Evolutionary conservation across 1,284 basidiomycete species (phyloP), one percentile per base, ranked within the genome.

Genomic region (Phellopilus nigrolimitatus): DNA sequence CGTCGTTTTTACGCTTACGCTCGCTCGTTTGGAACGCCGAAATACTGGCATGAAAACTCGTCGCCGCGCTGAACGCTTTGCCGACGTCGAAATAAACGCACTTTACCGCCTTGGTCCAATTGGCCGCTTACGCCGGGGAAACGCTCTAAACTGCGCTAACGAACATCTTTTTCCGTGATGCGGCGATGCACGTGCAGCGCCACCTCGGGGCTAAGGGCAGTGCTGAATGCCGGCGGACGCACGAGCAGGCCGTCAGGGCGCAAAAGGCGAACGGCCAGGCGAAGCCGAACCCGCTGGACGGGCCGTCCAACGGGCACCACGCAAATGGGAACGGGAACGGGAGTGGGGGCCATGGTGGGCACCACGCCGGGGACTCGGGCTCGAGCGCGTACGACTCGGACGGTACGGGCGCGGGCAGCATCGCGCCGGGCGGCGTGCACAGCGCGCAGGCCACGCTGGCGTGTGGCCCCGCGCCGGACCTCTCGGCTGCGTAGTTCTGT

Each of bases 181-280:
- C n/a, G n/a, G n/a, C n/a, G n/a, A n/a, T n/a, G n/a, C n/a, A n/a
- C n/a, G n/a, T n/a, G 25, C 52, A 53, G 52, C 52, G 52, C 27
- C 52, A 53, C 34, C 52, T 90, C 57, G 83, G 87, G 62, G 89
- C 87, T 43, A 88, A 90, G 63, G 84, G 85, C 57, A 88, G 86
- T 57, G 79, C 82, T 48, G 85, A 88, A 40, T 90, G 87, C 65
- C 73, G 81, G 55, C 70, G 70, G 55, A 68, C 72, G 39, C 59
- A 62, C 25, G 63, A 62, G 41, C 50, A 55, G 42, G 54, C 37
- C 17, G 17, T 43, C 22, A 22, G 22, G 24, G 21, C 38, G 4
- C 34, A 28, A 28, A 53, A 49, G 38, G 40, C 39, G 22, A 2
- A 39, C n/a, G 37, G 31, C 24, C 34, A 25, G 17, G 49, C 22